Percentiles rank a stretch among this genome's conserved stretches.
phyloP scores from a whole-genome alignment of 2,329 filamentous ascomycete species.

The Blastomyces gilchristii region DNA sequence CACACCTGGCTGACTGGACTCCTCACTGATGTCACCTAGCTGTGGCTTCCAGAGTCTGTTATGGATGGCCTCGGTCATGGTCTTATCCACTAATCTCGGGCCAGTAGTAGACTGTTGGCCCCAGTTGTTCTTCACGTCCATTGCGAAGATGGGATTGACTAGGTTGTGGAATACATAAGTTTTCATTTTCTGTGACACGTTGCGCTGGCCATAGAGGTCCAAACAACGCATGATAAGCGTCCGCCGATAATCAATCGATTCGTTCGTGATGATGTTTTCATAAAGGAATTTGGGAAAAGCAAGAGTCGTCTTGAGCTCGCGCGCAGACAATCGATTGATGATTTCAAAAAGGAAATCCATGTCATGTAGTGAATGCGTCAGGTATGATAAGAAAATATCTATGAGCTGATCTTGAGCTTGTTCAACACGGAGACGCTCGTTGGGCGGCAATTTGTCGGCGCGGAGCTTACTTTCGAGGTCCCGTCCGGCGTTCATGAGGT shows the following conservation, averaged over 20 bases:
- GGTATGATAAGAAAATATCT: constrained; percentile 68
- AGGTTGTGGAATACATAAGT: constrained; percentile 85
- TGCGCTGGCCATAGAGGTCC: constrained; percentile 71
- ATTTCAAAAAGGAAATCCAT: constrained; percentile 75
- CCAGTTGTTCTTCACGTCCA: constrained; percentile 85
- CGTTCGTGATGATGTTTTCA: constrained; percentile 67
- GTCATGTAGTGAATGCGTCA: constrained; percentile 64
- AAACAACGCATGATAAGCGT: constrained; percentile 73
- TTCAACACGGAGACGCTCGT: constrained; percentile 71
- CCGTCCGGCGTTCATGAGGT: constrained; percentile 56
- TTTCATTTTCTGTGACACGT: constrained; percentile 77
- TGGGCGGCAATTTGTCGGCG: constrained; percentile 56
- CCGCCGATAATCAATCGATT: constrained; percentile 78
- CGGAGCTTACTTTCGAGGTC: constrained; percentile 67
- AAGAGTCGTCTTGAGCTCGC: constrained; percentile 69
- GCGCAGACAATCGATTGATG: constrained; percentile 71
- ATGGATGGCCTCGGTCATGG: constrained; percentile 81
- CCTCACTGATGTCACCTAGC: constrained; percentile 69
- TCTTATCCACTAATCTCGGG: constrained; percentile 70
- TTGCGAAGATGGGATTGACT: constrained; percentile 90
- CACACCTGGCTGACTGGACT: constrained; percentile 72
- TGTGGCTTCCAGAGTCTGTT: constrained; percentile 91
- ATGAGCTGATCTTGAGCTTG: constrained; percentile 85
- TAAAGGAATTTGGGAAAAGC: constrained; percentile 76
- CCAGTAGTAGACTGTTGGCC: constrained; percentile 44